These are phyloP conservation scores for Emericellopsis cladophorae DNA, from an alignment of 2,329 filamentous ascomycete genomes.

Conservation along the genomic window DNA sequence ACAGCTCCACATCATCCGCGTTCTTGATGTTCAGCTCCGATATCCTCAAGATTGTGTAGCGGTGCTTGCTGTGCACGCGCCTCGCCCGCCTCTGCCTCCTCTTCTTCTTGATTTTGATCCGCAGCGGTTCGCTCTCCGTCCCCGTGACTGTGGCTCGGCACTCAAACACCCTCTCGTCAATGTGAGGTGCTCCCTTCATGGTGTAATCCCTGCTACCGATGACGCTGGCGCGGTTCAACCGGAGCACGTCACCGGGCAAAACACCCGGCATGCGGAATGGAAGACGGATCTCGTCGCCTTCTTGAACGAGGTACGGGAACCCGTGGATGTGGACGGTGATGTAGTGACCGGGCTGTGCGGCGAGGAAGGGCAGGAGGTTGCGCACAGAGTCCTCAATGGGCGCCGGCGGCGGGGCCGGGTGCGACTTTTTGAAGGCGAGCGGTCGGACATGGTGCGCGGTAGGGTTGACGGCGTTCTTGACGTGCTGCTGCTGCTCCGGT, in stretches of 20 bases:
- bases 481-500: constrained; percentile 11
- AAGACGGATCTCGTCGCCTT: constrained; percentile 62
- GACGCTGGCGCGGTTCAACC: constrained; percentile 71
- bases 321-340: constrained; percentile 70
- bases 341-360: constrained; percentile 64
- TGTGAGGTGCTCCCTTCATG: constrained; percentile 65
- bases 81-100: constrained; percentile 60
- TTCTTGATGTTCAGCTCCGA: constrained; percentile 61
- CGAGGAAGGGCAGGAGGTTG: constrained; percentile 55
- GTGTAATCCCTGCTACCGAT: constrained; percentile 87
- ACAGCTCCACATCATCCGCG: constrained; percentile 23
- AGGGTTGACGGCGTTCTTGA: constrained; percentile 24
- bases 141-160: constrained; percentile 79
- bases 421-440: constrained; percentile 25
- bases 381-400: constrained; percentile 43
- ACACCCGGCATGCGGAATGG: constrained; percentile 71
- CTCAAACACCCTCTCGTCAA: constrained; percentile 75
- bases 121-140: constrained; percentile 67
- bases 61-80: constrained; percentile 78
- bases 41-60: constrained; percentile 75
- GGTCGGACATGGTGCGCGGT: constrained; percentile 17
- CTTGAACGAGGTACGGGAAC: constrained; percentile 66
- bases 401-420: constrained; percentile 17
- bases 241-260: constrained; percentile 69
- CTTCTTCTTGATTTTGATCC: constrained; percentile 73